These are phyloP conservation scores for Lavandula angustifolia DNA, from an alignment of 257 asterid species.

Conservation along the genomic window DNA sequence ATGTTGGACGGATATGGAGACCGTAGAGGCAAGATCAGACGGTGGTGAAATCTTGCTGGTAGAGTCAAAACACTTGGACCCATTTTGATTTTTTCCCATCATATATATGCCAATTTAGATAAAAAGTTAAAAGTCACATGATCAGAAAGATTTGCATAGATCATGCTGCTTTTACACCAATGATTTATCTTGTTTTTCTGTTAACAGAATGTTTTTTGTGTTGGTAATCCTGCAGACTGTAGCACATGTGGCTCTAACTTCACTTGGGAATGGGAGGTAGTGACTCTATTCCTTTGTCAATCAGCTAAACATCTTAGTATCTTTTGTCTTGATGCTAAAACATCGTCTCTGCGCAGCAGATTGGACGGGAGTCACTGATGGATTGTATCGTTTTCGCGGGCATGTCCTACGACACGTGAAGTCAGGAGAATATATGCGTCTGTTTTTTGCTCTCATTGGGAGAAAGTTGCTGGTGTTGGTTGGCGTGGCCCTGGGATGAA, in stretches of 20 bases:
- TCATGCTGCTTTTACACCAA: conserved; percentile 50
- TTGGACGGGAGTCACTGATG: conserved; percentile 52
- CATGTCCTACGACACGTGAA: no score
- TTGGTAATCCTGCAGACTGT: not conserved
- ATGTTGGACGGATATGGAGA: conserved; percentile 19
- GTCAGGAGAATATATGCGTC: no score
- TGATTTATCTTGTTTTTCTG: conserved; percentile 7
- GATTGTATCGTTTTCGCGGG: no score
- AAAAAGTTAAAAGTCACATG: conserved; percentile 32
- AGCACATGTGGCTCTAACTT: not conserved
- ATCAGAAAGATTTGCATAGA: conserved; percentile 50
- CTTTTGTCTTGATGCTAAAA: not conserved
- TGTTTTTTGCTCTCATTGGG: no score
- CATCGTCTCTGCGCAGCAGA: conserved; percentile 50
- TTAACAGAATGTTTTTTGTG: not conserved
- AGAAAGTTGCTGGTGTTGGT: no score
- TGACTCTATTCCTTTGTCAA: not conserved
- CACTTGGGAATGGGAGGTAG: not conserved
- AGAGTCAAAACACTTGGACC: no score
- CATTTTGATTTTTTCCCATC: conserved; percentile 10
- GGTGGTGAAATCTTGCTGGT: no score
- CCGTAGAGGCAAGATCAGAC: not conserved
- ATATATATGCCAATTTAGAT: conserved; percentile 43
- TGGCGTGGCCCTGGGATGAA: no score
- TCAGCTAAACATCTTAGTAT: not conserved